Evolutionary conservation across 441 rosid genomes (phyloP), one percentile per base, ranked within the genome.

Genomic region (Theobroma grandiflorum): DNA sequence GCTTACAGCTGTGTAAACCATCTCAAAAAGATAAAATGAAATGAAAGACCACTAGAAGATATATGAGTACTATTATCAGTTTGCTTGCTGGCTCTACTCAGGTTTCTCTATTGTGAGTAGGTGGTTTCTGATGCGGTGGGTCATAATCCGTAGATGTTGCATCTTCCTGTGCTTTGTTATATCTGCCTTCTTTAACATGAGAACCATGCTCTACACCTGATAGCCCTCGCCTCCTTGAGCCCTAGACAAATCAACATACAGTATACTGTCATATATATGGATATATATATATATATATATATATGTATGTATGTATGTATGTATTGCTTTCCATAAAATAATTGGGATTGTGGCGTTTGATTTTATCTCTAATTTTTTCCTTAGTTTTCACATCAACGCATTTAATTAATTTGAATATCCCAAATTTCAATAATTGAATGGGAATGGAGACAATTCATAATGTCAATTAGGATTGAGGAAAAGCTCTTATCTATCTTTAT

Each of bases 121-220:
- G 86, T 40, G 90, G 86, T 42, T 72, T 75, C 65, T 71, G 78
- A 55, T 58, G 86, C 0, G 88, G 86, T 75, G 76, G 81, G 6
- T 80, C 84, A 65, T 87, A 87, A 82, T 87, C 88, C 18, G 18
- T 65, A 55, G 73, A 61, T 31, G 61, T 77, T 16, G 4, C 75
- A 26, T 69, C 78, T 37, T 77, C 76, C 3, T 83, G 6, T 50
- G 50, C 78, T 12, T 79, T 50, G 33, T 74, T 26, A 59, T 63
- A 31, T 33, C 18, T 62, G 18, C 3, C 71, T 57, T 75, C 49
- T 74, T 67, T 73, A 22, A 47, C 62, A n/a, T 62, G 18, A 38
- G 49, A 2, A 10, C 12, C 26, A 18, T 37, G 22, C 72, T 72
- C 74, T 79, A 77, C 57, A 8, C 35, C 78, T 49, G 79, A 15